Evolutionary conservation across 2,329 filamentous ascomycete genomes (phyloP), one percentile per base, ranked within the genome.

Genomic region (Sporothrix variecibatus): DNA sequence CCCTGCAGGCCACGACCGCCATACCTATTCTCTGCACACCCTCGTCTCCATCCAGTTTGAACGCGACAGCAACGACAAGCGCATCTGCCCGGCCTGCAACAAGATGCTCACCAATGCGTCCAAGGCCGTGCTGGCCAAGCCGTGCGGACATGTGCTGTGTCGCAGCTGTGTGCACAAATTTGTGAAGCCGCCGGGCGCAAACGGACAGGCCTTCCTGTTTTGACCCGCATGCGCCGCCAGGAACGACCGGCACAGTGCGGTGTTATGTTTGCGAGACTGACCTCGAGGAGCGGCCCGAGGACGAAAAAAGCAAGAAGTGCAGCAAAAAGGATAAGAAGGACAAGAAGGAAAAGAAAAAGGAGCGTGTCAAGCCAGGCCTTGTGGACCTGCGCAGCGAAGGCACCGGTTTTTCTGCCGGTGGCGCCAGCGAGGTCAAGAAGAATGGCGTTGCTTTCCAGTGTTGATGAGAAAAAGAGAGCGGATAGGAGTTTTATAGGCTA

Each of bases 71-170:
- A 31, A 49, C 40, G 72, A 38, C 26, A 81, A 80, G 72, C 82
- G 83, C 75, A 79, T 92, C 69, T 99, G 95, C 81, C 96, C 96
- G 0, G 92, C 92, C 64, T 99, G 95, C 83, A 90, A 92, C 77
- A 97, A 97, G 82, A 87, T 85, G 0, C 86, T 98, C 15, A 92
- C 89, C 65, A 98, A 98, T 80, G 88, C 93, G 2, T 93, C 93
- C 3, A 93, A 92, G 80, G 93, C 95, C 0, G 89, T 95, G 81
- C 85, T 98, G 71, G 91, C 93, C 1, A 95, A 94, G 81, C 93
- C 93, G 0, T 99, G 95, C 79, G 95, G 95, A 0, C 95, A 99
- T 81, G 94, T 98, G 0, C 83, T 98, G 28, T 99, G 95, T 82
- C 92, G 93, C 78, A 91, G 88, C 53, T 98, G 95, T 79, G 92